A percentile compares a stretch with the other conserved stretches of the same genome.
These are phyloP conservation scores for Fusarium pininemorale DNA, from an alignment of 2,329 filamentous ascomycete species.

Conservation along the genomic window DNA sequence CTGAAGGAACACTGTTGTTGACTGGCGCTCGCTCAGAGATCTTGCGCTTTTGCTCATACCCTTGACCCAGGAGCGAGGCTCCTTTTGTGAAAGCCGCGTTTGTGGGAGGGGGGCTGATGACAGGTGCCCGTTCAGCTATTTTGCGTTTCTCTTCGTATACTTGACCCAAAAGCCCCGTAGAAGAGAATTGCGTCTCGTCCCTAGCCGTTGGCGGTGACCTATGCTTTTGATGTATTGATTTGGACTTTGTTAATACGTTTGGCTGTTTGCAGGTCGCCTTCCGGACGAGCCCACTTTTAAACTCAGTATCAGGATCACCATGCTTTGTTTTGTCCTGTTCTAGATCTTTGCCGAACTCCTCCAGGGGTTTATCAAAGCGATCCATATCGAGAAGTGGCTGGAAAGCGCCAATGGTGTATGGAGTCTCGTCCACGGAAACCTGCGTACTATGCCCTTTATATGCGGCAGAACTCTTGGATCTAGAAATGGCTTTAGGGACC, in stretches of 20 bases:
- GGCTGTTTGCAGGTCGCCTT: conserved; percentile 21
- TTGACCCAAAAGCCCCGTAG: conserved; percentile 61
- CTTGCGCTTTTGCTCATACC: conserved; percentile 58
- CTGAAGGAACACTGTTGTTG: conserved; percentile 39
- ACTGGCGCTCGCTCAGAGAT: conserved; percentile 39
- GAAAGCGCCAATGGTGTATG: conserved; percentile 73
- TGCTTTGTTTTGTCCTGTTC: conserved; percentile 15
- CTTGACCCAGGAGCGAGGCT: conserved; percentile 62
- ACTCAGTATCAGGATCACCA: conserved; percentile 19
- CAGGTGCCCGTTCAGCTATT: conserved; percentile 40
- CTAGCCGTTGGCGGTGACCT: conserved; percentile 22
- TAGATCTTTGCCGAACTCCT: conserved; percentile 59
- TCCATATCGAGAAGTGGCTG: conserved; percentile 72
- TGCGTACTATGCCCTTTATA: conserved; percentile 47
- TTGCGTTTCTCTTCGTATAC: conserved; percentile 58
- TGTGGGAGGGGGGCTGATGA: conserved; percentile 39
- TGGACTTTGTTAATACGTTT: conserved; percentile 35
- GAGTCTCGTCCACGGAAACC: conserved; percentile 56
- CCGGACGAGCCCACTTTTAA: conserved; percentile 22
- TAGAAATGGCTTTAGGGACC: conserved; percentile 47
- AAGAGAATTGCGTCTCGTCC: conserved; percentile 56
- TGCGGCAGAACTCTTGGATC: conserved; percentile 44
- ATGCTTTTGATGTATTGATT: conserved; percentile 39
- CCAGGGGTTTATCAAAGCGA: conserved; percentile 63
- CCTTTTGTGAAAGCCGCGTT: conserved; percentile 63